A percentile compares a stretch with the other conserved stretches of the same genome.
These are phyloP conservation scores for Metschnikowia colocasiae DNA, from an alignment of 805 yeast species.

Conservation along the genomic window DNA sequence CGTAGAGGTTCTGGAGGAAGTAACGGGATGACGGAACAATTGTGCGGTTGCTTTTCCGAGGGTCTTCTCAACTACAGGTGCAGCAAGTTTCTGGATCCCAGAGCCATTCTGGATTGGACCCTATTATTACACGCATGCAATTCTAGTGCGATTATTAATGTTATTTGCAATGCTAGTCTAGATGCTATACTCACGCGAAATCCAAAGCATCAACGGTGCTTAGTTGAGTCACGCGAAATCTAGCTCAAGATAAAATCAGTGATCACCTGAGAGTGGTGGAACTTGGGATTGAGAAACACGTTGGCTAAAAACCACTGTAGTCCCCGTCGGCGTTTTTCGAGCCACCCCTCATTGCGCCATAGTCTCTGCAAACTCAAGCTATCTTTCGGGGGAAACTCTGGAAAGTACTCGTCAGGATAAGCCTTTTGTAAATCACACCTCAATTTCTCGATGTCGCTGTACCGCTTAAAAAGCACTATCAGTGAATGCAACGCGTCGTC, in stretches of 20 bases:
- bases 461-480: constrained; percentile 54
- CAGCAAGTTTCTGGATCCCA: too few species aligned
- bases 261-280: constrained; percentile 36
- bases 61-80: too few species aligned
- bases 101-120: too few species aligned
- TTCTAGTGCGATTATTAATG: background rate
- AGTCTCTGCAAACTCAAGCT: constrained; percentile 35
- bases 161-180: background rate
- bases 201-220: background rate
- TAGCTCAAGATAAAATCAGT: constrained; percentile 34
- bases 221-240: background rate
- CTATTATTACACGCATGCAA: too few species aligned
- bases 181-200: background rate
- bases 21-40: background rate
- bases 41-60: too few species aligned
- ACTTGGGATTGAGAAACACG: constrained; percentile 48
- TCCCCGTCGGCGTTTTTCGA: constrained; percentile 53
- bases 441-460: constrained; percentile 57
- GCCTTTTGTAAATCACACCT: constrained; percentile 34
- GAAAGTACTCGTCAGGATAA: constrained; percentile 42
- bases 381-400: constrained; percentile 51
- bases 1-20: background rate
- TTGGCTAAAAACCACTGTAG: constrained; percentile 58
- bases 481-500: constrained; percentile 37
- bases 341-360: constrained; percentile 43